Base-by-base conservation (phyloP, 352 stramenopile species). In the Pilasporangium apinafurcum region DNA sequence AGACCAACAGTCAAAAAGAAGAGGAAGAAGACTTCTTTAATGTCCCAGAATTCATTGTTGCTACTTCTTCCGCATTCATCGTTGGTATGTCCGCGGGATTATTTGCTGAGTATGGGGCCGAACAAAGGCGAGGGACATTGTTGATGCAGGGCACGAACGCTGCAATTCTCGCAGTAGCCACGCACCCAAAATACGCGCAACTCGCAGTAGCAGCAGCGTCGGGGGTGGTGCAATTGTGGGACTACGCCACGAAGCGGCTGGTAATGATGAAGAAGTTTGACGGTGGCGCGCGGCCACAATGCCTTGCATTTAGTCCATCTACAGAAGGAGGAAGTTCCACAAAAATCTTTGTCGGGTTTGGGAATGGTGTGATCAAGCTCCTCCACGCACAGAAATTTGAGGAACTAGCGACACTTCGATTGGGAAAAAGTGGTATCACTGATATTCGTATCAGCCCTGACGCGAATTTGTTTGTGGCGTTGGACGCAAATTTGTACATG, bases 21-120 rank as follows among this genome's bases (percentile, higher is more conserved):
- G 51, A 52, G 16, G 62, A 80, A 18, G 55, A 65, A 17, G 71
- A 86, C 32, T 42, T 74, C 44, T 85, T 88, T 47, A 44, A 70
- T 0, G 68, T 95, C 6, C 89, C 92, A 1, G 87, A 97, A 44
- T 97, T 98, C 42, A 62, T 97, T 25, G 89, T 97, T 4, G 78
- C 69, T 9, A 97, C 92, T 1, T 63, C 66, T 0, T 80, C 73
- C 17, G 86, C 80, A 2, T 95, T 95, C 43, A 85, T 96, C 53
- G 79, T 97, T 4, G 82, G 82, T 4, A 76, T 96, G 53, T 92
- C 35, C 33, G 63, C 66, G 1, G 34, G 48, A 8, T 52, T 95
- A 22, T 97, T 97, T 44, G 82, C 73, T n/a, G 79, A 95, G 56
- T 65, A 95, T 43, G 75, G 92, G 24, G 47, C 78, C 8, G 84